These are phyloP conservation scores for Pseudopyricularia cyperi DNA, from an alignment of 2,329 filamentous ascomycete genomes.

Conservation along the genomic window DNA sequence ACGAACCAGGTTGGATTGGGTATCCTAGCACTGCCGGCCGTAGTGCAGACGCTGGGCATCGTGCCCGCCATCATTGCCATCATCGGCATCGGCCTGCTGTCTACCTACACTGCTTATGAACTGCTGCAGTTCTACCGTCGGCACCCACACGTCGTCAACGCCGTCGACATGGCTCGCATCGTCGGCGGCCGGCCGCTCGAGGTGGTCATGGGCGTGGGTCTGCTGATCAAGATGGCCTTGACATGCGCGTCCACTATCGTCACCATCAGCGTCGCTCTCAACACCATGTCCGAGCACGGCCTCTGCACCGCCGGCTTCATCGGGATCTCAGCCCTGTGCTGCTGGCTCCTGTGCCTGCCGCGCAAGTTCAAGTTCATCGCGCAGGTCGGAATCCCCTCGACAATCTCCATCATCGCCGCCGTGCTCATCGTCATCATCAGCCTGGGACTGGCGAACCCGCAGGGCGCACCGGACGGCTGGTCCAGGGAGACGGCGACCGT, in stretches of 20 bases:
- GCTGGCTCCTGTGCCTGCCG: conserved; percentile 1
- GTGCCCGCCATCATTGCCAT: neutral
- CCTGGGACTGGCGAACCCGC: neutral
- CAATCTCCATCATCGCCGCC: conserved; percentile 1
- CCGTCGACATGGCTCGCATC: conserved; percentile 1
- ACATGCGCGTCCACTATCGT: neutral
- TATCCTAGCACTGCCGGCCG: neutral
- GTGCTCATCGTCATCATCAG: conserved; percentile 2
- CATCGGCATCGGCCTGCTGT: neutral
- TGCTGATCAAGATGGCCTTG: neutral
- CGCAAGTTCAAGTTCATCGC: neutral
- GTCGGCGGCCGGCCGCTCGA: neutral
- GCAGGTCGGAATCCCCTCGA: neutral
- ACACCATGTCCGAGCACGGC: neutral
- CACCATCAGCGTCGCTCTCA: neutral
- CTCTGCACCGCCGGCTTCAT: conserved; percentile 1
- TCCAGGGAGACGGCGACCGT: neutral
- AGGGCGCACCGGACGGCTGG: neutral
- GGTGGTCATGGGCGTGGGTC: neutral
- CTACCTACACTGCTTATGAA: conserved; percentile 1
- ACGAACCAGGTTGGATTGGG: neutral
- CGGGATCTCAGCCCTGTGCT: neutral
- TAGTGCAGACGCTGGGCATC: neutral
- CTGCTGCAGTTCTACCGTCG: conserved; percentile 2
- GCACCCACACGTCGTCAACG: conserved; percentile 2